Conservation (phyloP, 2,329 filamentous ascomycete genomes). For the Ophiostoma novo-ulmi region DNA sequence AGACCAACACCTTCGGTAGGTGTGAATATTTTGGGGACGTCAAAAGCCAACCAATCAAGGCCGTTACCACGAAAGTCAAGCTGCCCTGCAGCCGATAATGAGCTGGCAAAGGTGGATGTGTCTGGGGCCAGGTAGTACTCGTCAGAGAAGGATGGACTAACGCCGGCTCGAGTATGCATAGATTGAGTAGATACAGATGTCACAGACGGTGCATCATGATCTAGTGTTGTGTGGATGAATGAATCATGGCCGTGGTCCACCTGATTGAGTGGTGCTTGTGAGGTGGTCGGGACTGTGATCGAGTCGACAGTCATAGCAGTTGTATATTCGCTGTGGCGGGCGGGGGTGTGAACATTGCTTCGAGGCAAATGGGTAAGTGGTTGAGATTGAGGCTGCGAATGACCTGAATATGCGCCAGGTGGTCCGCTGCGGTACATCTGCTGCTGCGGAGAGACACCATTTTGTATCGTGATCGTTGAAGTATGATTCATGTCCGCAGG, state of each 20-base stretch:
- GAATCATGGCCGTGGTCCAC: background rate
- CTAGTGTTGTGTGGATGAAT: background rate
- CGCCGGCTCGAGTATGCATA: background rate
- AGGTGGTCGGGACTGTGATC: background rate
- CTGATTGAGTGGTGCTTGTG: background rate
- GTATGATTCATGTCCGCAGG: background rate
- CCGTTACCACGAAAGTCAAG: slow-evolving; percentile 23
- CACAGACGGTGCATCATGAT: background rate
- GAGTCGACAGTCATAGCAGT: background rate
- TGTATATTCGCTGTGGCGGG: background rate
- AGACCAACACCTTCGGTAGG: slow-evolving; percentile 2
- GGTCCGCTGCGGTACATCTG: background rate
- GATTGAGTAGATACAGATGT: background rate
- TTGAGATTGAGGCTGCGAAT: background rate
- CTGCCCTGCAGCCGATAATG: slow-evolving; percentile 23
- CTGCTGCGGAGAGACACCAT: background rate
- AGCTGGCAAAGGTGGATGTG: slow-evolving; percentile 18
- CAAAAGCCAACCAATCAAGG: slow-evolving; percentile 26
- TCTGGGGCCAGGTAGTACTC: slow-evolving; percentile 20
- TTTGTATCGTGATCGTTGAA: background rate
- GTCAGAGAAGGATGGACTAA: slow-evolving; percentile 22
- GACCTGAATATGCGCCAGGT: background rate
- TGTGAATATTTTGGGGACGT: slow-evolving; percentile 20
- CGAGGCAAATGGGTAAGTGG: background rate
- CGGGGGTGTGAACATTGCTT: background rate